A percentile compares a stretch with the other conserved stretches of the same genome.
These are phyloP conservation scores for Cryphonectria japonica DNA, from an alignment of 2,329 filamentous ascomycete genomes.

Conservation along the genomic window DNA sequence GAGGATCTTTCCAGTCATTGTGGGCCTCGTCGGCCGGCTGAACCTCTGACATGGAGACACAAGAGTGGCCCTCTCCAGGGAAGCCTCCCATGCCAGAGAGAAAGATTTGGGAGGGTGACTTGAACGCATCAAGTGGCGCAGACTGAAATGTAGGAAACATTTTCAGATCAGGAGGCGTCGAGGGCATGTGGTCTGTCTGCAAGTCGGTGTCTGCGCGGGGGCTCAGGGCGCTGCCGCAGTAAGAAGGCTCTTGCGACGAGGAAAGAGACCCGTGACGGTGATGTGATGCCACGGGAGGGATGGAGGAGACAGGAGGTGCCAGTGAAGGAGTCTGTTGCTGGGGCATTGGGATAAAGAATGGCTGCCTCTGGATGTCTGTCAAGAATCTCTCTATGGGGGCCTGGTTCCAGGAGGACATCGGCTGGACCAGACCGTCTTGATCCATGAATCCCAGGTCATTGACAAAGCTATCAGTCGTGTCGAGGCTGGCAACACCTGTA, in stretches of 20 bases:
- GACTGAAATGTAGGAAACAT: slow-evolving; percentile 37
- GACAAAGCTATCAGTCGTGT: not conserved
- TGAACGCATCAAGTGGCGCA: slow-evolving; percentile 35
- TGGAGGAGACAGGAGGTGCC: slow-evolving; percentile 21
- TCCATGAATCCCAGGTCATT: slow-evolving; percentile 36
- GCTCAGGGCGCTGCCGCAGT: slow-evolving; percentile 44
- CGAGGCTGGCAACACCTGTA: slow-evolving; percentile 7
- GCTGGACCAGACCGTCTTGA: slow-evolving; percentile 31
- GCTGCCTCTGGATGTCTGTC: slow-evolving; percentile 35
- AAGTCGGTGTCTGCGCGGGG: slow-evolving; percentile 46
- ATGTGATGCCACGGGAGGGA: slow-evolving; percentile 31
- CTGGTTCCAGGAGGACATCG: slow-evolving; percentile 31
- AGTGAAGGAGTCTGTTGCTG: slow-evolving; percentile 24
- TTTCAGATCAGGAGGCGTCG: slow-evolving; percentile 43
- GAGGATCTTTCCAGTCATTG: slow-evolving; percentile 37
- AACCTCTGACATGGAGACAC: slow-evolving; percentile 42
- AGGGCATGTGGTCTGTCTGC: slow-evolving; percentile 41
- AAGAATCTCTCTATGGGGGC: slow-evolving; percentile 37
- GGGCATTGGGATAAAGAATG: slow-evolving; percentile 34
- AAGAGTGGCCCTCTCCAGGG: slow-evolving; percentile 33
- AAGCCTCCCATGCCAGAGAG: slow-evolving; percentile 36
- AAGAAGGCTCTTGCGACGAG: slow-evolving; percentile 43
- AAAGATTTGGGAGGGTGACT: slow-evolving; percentile 35
- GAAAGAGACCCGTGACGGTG: slow-evolving; percentile 43
- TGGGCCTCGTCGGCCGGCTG: slow-evolving; percentile 38